A percentile compares a stretch with the other conserved stretches of the same genome.
Evolutionary conservation across 2,329 filamentous ascomycete genomes (phyloP).

Genomic region (Calonectria leucothoes): DNA sequence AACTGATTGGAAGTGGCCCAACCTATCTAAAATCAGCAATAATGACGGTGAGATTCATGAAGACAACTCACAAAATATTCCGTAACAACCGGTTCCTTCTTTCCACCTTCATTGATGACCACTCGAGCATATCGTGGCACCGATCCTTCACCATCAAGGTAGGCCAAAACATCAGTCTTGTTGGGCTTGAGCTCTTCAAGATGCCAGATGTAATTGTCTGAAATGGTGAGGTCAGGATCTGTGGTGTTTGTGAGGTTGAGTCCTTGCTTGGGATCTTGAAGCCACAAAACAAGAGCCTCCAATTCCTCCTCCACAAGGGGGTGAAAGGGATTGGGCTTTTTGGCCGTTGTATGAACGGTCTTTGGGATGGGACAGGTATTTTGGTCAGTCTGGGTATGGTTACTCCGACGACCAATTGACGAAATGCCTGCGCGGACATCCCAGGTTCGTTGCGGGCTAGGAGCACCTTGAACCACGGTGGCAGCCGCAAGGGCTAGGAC

Average conservation of each 20-base stretch:
- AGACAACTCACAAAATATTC: slow-evolving; percentile 29
- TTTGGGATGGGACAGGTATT: slow-evolving; percentile 3
- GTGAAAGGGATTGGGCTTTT: slow-evolving; percentile 13
- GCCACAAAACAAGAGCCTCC: not conserved
- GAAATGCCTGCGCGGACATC: slow-evolving; percentile 7
- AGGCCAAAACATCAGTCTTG: slow-evolving; percentile 76
- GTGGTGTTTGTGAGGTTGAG: slow-evolving; percentile 32
- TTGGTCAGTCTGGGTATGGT: not conserved
- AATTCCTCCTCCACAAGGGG: slow-evolving; percentile 10
- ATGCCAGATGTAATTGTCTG: slow-evolving; percentile 33
- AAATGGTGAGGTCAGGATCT: slow-evolving; percentile 11
- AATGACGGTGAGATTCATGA: not conserved
- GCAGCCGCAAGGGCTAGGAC: not conserved
- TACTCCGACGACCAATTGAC: not conserved
- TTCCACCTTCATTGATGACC: slow-evolving; percentile 29
- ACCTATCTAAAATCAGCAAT: slow-evolving; percentile 12
- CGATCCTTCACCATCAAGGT: slow-evolving; percentile 46
- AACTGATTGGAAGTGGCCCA: slow-evolving; percentile 29
- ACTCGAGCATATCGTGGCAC: slow-evolving; percentile 28
- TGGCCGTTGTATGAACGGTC: slow-evolving; percentile 6
- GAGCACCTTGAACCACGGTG: not conserved
- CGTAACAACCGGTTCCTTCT: slow-evolving; percentile 17
- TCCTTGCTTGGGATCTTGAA: slow-evolving; percentile 8
- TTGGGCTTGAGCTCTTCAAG: slow-evolving; percentile 57
- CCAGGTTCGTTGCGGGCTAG: slow-evolving; percentile 1